Percentiles rank a stretch among this genome's conserved stretches.
Evolutionary conservation across 2,329 filamentous ascomycete genomes (phyloP).

Genomic region (Cercospora beticola): DNA sequence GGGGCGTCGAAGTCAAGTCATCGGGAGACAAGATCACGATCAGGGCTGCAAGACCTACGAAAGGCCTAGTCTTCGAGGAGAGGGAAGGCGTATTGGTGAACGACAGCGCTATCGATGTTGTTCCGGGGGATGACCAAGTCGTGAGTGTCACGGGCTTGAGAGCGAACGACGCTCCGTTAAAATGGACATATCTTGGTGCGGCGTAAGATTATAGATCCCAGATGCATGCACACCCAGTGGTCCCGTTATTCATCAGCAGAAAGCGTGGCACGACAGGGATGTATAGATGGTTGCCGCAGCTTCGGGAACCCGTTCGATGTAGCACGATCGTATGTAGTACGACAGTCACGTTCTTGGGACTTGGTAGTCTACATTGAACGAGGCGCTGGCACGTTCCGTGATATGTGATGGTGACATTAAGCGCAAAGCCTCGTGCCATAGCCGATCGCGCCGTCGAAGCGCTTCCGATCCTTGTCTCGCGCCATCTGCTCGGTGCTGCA

Average conservation of each 20-base stretch:
- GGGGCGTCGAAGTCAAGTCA: slow-evolving; percentile 48
- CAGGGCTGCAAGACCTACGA: slow-evolving; percentile 54
- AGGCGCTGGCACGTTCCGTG: neutral
- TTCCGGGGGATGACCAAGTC: slow-evolving; percentile 58
- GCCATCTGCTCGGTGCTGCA: neutral
- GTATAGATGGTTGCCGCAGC: neutral
- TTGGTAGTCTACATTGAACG: neutral
- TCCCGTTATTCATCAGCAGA: neutral
- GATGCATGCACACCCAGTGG: neutral
- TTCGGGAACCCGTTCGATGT: neutral
- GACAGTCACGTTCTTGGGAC: neutral
- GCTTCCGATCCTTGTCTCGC: neutral
- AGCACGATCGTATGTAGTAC: neutral
- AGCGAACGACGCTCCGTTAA: slow-evolving; percentile 41
- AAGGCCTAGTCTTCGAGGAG: slow-evolving; percentile 62
- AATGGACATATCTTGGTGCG: slow-evolving; percentile 49
- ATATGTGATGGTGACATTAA: neutral
- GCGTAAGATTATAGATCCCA: slow-evolving; percentile 15
- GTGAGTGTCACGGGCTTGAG: slow-evolving; percentile 46
- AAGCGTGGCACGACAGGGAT: neutral
- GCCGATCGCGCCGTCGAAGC: slow-evolving; percentile 1
- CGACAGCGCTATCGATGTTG: slow-evolving; percentile 59
- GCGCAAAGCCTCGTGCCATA: neutral
- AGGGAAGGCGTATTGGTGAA: slow-evolving; percentile 54
- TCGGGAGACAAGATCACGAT: slow-evolving; percentile 47